Base-by-base conservation (phyloP, 768 basidiomycete genomes). In the Artomyces pyxidatus region DNA sequence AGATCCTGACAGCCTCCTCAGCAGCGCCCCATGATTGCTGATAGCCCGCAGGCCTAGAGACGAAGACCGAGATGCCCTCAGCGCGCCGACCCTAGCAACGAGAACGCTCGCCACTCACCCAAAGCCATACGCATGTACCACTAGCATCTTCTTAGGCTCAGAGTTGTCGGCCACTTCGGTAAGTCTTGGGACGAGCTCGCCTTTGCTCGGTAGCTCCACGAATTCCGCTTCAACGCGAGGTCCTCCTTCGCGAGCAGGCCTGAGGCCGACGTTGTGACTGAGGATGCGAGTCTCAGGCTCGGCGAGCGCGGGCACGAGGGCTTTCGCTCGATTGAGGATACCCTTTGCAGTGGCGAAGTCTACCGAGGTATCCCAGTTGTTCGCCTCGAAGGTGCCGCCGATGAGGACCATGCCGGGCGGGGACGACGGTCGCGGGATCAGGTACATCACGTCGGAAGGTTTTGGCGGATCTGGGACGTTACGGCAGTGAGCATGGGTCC, bases 81-180 rank as follows among this genome's bases (percentile, higher is more conserved):
- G 43, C 9, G 6, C 37, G 26, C 25, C 30, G 43, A 17, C 32
- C 14, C 53, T 54, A 8, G 17, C 40, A 52, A 53, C 61, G 48
- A 39, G 57, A 60, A 26, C 19, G 9, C 12, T 5, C 57, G 44
- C 7, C 12, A 38, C 71, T 47, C 37, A 75, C 74, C 80, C 80
- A 30, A 81, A 76, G 6, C 80, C 80, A 60, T 82, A 82, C 22
- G 78, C 76, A 63, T 82, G 80, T 17, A 79, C 68, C 2, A 80
- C 71, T 11, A 56, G 50, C 57, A 67, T 59, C 21, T 58, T 51
- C 41, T 59, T 56, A 43, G 28, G 32, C 53, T 62, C 44, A 62
- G 50, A 51, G 59, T 32, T 47, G 52, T 35, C 45, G 32, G 43
- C 51, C 44, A 59, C 47, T 49, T 47, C 41, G 26, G 49, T 56